Evolutionary conservation across 2,329 filamentous ascomycete species (phyloP), one percentile per base, ranked within the genome.

Genomic region (Tolypocladium inflatum): DNA sequence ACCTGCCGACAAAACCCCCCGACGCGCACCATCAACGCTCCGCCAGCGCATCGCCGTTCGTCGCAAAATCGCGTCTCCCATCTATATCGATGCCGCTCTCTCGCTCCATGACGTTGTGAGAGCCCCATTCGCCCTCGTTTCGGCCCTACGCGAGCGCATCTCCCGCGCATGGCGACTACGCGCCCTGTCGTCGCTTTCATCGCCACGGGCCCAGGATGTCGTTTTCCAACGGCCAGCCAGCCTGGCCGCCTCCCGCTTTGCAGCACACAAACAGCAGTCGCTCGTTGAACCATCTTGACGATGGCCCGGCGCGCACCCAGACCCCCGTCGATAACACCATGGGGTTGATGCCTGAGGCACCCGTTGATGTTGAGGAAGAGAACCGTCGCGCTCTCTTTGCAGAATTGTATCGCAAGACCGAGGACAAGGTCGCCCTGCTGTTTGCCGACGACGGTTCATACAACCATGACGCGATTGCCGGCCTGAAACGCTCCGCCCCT

Each of bases 361-460:
- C 79, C 63, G 64, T 72, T 61, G 81, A 86, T 73, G 76, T 79
- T 67, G 73, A 87, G 67, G 88, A 91, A 55, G 88, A 92, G 70
- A 82, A 83, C 65, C 81, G 85, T 70, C 87, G 88, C 73, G 80
- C 84, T 68, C 78, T 86, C 69, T 94, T 97, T 73, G 84, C 85
- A 70, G 85, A 90, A 59, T 77, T 92, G 57, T 96, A 89, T 79
- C 84, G 83, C 69, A 83, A 83, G 72, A 87, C 84, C 66, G 91
- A 97, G 74, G 81, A 84, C 65, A 88, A 85, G 74, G 86, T 97
- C 67, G 83, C 85, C 62, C 78, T 84, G 48, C 77, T 97, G n/a
- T 95, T 96, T 70, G 69, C 75, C 66, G 76, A 81, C 61, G 77
- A 83, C 69, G 77, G 83, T 67, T 72, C 72, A 60, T 80, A 83